Evolutionary conservation across 768 basidiomycete species (phyloP).

Genomic region (Boletellus ananas): DNA sequence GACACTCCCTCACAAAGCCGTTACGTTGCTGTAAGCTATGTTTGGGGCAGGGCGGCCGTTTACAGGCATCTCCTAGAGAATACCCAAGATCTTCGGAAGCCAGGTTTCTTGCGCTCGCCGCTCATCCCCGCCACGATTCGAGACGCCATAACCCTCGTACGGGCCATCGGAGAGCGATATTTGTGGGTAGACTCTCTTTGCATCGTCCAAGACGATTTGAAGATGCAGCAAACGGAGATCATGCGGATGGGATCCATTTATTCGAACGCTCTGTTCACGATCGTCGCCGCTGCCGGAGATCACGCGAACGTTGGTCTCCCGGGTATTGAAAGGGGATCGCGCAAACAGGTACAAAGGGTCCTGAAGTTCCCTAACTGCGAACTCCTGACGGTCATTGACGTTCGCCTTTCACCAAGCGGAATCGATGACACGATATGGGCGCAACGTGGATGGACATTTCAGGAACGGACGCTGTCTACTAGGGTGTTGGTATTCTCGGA

Average conservation of each 20-base stretch:
- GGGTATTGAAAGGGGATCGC: slow-evolving; percentile 2
- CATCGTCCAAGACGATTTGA: slow-evolving; percentile 19
- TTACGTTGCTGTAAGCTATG: slow-evolving; percentile 23
- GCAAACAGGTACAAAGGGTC: slow-evolving; percentile 3
- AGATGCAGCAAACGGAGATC: slow-evolving; percentile 18
- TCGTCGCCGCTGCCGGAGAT: slow-evolving; percentile 17
- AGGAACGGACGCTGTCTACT: slow-evolving; percentile 8
- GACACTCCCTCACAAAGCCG: slow-evolving; percentile 16
- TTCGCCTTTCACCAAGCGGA: not conserved
- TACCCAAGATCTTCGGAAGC: slow-evolving; percentile 4
- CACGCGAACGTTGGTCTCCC: slow-evolving; percentile 12
- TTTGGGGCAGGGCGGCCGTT: slow-evolving; percentile 15
- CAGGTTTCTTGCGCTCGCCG: not conserved
- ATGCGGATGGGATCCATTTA: slow-evolving; percentile 23
- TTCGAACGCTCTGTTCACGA: slow-evolving; percentile 14
- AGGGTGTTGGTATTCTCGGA: slow-evolving; percentile 18
- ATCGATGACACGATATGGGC: slow-evolving; percentile 10
- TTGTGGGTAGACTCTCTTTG: slow-evolving; percentile 26
- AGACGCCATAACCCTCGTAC: slow-evolving; percentile 22
- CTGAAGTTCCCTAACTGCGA: slow-evolving; percentile 9
- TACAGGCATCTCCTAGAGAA: slow-evolving; percentile 9
- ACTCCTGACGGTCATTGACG: slow-evolving; percentile 12
- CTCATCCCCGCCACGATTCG: slow-evolving; percentile 20
- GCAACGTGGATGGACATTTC: slow-evolving; percentile 20
- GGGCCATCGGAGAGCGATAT: slow-evolving; percentile 20